A percentile compares a stretch with the other conserved stretches of the same genome.
These are phyloP conservation scores for grape (Vitis vinifera) DNA, from an alignment of 164 flowering plant genomes.

Conservation along the genomic window ASM3070453v1 NC_081807.1:4113001-4113500, in stretches of 20 bases:
- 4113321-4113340: neutral
- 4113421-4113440: no score
- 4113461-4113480: no score
- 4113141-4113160: conserved; percentile 75
- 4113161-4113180: conserved; percentile 83
- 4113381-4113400: no score
- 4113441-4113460: no score
- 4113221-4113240: neutral
- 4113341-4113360: neutral
- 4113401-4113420: no score
- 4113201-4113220: neutral
- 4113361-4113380: no score
- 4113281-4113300: neutral
- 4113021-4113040: conserved; percentile 85
- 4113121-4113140: conserved; percentile 95
- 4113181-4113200: conserved; percentile 41
- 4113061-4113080: conserved; percentile 99
- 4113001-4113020: conserved; percentile 95
- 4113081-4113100: conserved; percentile 99
- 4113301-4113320: neutral
- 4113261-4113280: neutral
- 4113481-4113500: no score
- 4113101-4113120: conserved; percentile 81
- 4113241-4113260: neutral
- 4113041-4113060: conserved; percentile 95